phyloP scores from a whole-genome alignment of 1,139 yeast genomes.

The Blastobotrys capitulatus region DNA sequence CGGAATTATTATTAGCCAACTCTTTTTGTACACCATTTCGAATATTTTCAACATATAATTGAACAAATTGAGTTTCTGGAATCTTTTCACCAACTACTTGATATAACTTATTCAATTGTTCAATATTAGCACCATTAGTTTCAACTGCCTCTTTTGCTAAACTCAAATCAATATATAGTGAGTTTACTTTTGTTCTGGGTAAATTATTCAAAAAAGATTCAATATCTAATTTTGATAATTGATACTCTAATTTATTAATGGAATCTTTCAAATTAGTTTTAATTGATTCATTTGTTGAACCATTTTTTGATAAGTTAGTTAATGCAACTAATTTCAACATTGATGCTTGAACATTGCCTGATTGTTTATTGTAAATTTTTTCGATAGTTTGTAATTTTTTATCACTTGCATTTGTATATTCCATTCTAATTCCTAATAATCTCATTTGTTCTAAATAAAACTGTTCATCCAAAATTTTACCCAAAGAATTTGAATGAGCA shows the following conservation, averaged over 20 bases:
- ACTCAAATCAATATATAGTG: not conserved
- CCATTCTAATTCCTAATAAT: constrained; percentile 12
- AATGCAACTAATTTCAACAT: constrained; percentile 10
- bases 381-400: not conserved
- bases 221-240: not conserved
- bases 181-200: not conserved
- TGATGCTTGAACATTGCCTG: constrained; percentile 3
- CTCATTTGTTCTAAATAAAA: constrained; percentile 15
- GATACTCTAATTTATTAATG: not conserved
- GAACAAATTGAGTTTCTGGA: not conserved
- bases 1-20: not conserved
- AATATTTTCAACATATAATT: not conserved
- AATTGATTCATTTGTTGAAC: not conserved
- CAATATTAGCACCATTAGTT: not conserved
- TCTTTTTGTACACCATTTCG: not conserved
- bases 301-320: not conserved
- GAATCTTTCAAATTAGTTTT: not conserved
- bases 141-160: not conserved
- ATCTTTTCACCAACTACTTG: not conserved
- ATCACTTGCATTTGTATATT: not conserved
- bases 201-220: not conserved
- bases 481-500: constrained; percentile 3
- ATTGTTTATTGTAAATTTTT: not conserved
- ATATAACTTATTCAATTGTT: not conserved
- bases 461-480: not conserved